Evolutionary conservation across 169 alveolate genomes (phyloP).

Genomic region (Eimeria sp.): DNA sequence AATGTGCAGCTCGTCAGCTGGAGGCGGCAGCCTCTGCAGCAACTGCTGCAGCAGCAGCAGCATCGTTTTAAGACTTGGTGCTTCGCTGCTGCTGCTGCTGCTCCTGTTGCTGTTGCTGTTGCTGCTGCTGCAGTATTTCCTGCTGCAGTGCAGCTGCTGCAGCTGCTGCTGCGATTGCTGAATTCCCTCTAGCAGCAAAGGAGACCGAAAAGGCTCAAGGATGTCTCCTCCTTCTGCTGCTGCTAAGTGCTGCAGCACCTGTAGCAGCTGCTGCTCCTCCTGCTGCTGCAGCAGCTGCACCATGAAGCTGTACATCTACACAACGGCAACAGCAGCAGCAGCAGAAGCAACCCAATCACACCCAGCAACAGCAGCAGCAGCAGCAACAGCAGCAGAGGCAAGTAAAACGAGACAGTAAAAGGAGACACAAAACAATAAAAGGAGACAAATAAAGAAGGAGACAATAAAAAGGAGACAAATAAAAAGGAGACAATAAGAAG

Average conservation of each 20-base stretch:
- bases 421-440: neutral
- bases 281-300: constrained; percentile 27
- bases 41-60: constrained; percentile 19
- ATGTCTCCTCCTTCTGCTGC: constrained; percentile 4
- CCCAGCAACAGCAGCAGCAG: no score
- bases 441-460: neutral
- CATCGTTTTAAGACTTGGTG: neutral
- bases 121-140: no score
- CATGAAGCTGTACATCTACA: constrained; percentile 29
- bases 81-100: constrained; percentile 14
- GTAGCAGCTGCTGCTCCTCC: no score
- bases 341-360: neutral
- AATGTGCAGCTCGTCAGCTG: constrained; percentile 33
- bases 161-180: neutral
- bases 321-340: constrained; percentile 34
- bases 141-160: no score
- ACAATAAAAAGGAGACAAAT: neutral
- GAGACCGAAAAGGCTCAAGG: constrained; percentile 5
- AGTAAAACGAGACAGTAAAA: neutral
- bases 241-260: constrained; percentile 1
- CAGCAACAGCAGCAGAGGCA: neutral
- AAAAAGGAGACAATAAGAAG: no score
- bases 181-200: constrained; percentile 6
- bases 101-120: no score
- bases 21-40: neutral